phyloP scores from a whole-genome alignment of 2,329 filamentous ascomycete genomes.

The Plectosphaerella plurivora region DNA sequence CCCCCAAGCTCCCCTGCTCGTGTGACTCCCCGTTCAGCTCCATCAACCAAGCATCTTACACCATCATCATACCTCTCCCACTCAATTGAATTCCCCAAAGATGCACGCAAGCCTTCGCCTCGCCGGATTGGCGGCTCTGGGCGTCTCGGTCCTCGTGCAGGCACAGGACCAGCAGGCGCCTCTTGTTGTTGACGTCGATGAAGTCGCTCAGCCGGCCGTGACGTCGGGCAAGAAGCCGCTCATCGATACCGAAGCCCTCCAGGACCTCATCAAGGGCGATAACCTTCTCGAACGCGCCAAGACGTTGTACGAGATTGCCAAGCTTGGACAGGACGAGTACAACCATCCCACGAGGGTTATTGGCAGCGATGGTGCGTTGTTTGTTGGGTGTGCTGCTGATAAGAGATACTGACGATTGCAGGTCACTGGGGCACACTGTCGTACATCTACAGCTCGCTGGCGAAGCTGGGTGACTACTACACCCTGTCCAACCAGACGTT shows the following conservation, averaged over 20 bases:
- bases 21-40: background rate
- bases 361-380: constrained; percentile 52
- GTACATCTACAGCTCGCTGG: constrained; percentile 55
- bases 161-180: background rate
- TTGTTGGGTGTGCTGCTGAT: background rate
- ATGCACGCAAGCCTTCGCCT: background rate
- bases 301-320: constrained; percentile 58
- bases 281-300: constrained; percentile 57
- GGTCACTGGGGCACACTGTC: constrained; percentile 61
- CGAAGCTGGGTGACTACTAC: constrained; percentile 56
- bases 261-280: constrained; percentile 49
- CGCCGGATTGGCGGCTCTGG: background rate
- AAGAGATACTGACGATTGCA: constrained; percentile 17
- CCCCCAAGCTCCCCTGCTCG: background rate
- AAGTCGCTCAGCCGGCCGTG: background rate
- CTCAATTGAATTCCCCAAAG: no score
- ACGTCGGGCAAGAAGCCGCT: constrained; percentile 26
- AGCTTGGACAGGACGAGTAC: constrained; percentile 54
- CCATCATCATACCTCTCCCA: no score
- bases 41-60: no score
- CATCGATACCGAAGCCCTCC: constrained; percentile 50
- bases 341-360: constrained; percentile 68
- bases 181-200: background rate
- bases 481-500: constrained; percentile 59
- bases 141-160: background rate